Base-by-base conservation (phyloP, 2,329 filamentous ascomycete genomes). In the Fusarium sp. region DNA sequence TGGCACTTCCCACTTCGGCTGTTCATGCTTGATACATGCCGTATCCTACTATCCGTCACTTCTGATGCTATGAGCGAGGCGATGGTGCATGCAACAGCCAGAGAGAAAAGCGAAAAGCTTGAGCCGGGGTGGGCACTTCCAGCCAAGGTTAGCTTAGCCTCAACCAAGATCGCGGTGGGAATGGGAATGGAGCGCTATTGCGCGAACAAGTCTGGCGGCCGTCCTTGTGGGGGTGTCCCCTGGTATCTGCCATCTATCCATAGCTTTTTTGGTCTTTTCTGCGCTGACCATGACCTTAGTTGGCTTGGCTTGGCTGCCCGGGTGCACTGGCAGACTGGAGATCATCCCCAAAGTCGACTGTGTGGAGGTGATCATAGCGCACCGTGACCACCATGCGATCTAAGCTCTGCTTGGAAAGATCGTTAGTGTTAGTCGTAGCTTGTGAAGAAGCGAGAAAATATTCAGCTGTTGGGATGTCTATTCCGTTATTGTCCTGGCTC, bases 161-260 rank as follows among this genome's bases (percentile, higher is more conserved):
- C 44, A 48, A 58, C 54, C 62, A 56, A 62, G 62, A 71, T 72
- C 71, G 61, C 58, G 63, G 59, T 73, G 72, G 67, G 69, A 74
- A 73, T 74, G 72, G 61, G 26, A n/a, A n/a, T n/a, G n/a, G n/a
- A 70, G 69, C 60, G 44, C 70, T 63, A 69, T 73, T 63, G 67
- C 72, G 57, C 64, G 67, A 73, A 73, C 67, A 66, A 72, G 72
- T 73, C 71, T 74, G 72, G 72, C 59, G 70, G 61, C 70, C 72
- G 68, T 69, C 64, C 60, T 28, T 64, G 57, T 60, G 64, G 68
- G 68, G 66, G 62, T 57, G 67, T 68, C 63, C 55, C 58, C 45
- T 67, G 59, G 58, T 62, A 46, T 44, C 48, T 45, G 52, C 53
- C 42, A 46, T 44, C 48, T 45, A 55, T 56, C 42, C 47, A 61